Evolutionary conservation across 306 rosid genomes (phyloP).

Genomic region (Hippophae rhamnoides): DNA sequence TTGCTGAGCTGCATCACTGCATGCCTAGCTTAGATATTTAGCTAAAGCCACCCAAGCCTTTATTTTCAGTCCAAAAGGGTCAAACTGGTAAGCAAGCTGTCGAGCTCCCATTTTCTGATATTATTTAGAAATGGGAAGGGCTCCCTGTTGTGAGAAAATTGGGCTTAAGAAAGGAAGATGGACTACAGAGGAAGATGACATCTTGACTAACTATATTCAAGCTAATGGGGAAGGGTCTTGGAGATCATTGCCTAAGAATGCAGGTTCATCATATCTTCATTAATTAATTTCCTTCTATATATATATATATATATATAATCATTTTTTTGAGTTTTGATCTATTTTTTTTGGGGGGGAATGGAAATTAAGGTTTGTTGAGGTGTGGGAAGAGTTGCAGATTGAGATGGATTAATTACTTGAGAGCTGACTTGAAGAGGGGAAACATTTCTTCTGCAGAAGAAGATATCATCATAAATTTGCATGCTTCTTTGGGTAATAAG

Average conservation of each 20-base stretch:
- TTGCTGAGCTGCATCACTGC: too few relatives aligned
- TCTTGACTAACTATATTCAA: slow-evolving; percentile 39
- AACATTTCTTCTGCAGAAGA: slow-evolving; percentile 58
- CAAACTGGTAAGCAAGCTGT: background rate
- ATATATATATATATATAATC: background rate
- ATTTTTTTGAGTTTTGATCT: background rate
- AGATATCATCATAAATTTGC: slow-evolving; percentile 41
- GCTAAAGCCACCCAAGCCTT: too few relatives aligned
- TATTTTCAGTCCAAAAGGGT: too few relatives aligned
- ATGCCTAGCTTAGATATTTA: too few relatives aligned
- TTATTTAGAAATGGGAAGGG: slow-evolving; percentile 50
- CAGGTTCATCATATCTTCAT: slow-evolving; percentile 30
- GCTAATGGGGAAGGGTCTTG: slow-evolving; percentile 85
- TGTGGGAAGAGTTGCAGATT: slow-evolving; percentile 85
- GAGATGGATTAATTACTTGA: slow-evolving; percentile 75
- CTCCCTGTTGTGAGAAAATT: slow-evolving; percentile 83
- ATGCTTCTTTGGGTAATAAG: slow-evolving; percentile 68
- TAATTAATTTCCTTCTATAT: background rate
- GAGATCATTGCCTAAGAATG: slow-evolving; percentile 79
- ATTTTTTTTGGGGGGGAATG: background rate
- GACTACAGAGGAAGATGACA: slow-evolving; percentile 70
- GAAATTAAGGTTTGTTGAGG: slow-evolving; percentile 44
- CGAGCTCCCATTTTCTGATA: background rate
- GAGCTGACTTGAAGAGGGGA: slow-evolving; percentile 63
- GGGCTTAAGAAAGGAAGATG: slow-evolving; percentile 81